A percentile compares a stretch with the other conserved stretches of the same genome.
Conservation (phyloP, 176 grass and related monocot species). For the Tuctoria greenei region DNA sequence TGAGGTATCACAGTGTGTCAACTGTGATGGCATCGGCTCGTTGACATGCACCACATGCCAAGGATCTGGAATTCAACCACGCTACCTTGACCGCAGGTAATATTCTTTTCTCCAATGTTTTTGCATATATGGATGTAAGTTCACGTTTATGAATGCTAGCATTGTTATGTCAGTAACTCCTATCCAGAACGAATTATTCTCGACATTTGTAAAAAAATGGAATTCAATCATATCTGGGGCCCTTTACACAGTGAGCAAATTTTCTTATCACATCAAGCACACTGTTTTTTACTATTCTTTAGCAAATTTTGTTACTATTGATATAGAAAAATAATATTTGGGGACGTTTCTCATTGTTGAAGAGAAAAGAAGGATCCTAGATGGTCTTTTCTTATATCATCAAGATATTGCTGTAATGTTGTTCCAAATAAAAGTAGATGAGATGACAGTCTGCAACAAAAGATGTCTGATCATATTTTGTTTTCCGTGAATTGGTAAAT, state of each 20-base stretch:
- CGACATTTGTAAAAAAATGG: slow-evolving; percentile 10
- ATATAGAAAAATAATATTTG: not conserved
- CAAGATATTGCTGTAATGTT: not conserved
- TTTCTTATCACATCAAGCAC: slow-evolving; percentile 5
- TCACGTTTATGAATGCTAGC: not conserved
- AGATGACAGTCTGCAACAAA: not conserved
- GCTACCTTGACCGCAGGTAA: slow-evolving; percentile 99
- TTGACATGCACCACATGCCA: slow-evolving; percentile 98
- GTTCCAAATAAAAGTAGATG: not conserved
- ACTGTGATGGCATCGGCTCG: slow-evolving; percentile 78
- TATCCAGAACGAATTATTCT: not conserved
- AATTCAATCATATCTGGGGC: not conserved
- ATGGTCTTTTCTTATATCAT: not conserved
- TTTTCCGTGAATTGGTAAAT: not conserved
- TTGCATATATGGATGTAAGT: not conserved
- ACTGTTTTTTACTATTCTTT: too few relatives aligned
- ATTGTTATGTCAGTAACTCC: not conserved
- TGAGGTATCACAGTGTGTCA: slow-evolving; percentile 84
- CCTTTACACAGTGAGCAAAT: slow-evolving; percentile 1
- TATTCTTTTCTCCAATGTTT: not conserved
- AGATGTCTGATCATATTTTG: not conserved
- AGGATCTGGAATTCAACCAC: slow-evolving; percentile 91
- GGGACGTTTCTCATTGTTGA: not conserved
- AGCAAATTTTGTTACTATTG: too few relatives aligned
- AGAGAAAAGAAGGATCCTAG: not conserved